A percentile compares a stretch with the other conserved stretches of the same genome.
phyloP scores from a whole-genome alignment of 805 yeast genomes.

The Candida sithepensis region DNA sequence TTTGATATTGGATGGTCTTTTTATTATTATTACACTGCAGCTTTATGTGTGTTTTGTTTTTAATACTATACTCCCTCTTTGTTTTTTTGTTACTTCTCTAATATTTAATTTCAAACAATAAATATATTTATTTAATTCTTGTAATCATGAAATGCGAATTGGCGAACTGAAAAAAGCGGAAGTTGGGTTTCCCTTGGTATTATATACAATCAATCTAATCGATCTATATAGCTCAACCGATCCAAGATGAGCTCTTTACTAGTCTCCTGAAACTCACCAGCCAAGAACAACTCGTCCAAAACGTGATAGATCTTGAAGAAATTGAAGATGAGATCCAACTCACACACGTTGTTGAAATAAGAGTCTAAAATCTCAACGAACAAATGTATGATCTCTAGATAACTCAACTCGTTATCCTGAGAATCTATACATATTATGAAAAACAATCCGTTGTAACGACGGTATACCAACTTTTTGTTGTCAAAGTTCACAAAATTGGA shows the following conservation, averaged over 20 bases:
- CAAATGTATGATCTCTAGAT: constrained; percentile 79
- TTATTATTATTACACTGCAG: too few relatives aligned
- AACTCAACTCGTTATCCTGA: constrained; percentile 78
- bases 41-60: too few relatives aligned
- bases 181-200: too few relatives aligned
- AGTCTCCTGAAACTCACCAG: constrained; percentile 89
- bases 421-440: constrained; percentile 80
- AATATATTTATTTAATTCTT: too few relatives aligned
- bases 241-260: constrained; percentile 65
- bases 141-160: too few relatives aligned
- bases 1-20: background rate
- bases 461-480: constrained; percentile 68
- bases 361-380: constrained; percentile 86
- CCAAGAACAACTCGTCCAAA: constrained; percentile 81
- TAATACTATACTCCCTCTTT: too few relatives aligned
- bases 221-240: constrained; percentile 62
- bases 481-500: constrained; percentile 42
- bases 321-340: constrained; percentile 87
- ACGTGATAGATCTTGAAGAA: constrained; percentile 80
- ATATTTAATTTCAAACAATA: background rate
- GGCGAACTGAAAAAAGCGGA: too few relatives aligned
- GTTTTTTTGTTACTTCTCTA: background rate
- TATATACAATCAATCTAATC: constrained; percentile 42
- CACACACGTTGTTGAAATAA: constrained; percentile 88
- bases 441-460: constrained; percentile 89